These are phyloP conservation scores for Cryphonectria naterciae DNA, from an alignment of 2,329 filamentous ascomycete species.

Conservation along the genomic window DNA sequence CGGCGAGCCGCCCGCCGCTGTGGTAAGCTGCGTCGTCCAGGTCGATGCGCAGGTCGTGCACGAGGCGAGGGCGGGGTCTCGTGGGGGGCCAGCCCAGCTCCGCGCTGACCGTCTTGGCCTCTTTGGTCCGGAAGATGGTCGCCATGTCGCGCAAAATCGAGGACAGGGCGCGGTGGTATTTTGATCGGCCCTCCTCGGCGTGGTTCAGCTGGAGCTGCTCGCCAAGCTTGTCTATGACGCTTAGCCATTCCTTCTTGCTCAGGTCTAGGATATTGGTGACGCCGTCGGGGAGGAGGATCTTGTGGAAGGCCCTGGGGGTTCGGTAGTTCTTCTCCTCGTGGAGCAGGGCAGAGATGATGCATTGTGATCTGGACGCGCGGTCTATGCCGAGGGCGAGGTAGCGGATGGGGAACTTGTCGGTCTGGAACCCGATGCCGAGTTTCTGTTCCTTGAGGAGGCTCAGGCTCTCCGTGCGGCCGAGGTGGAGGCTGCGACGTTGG, in stretches of 20 bases:
- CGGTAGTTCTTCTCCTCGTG: background rate
- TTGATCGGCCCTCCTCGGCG: fast-evolving
- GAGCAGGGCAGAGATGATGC: constrained; percentile 50
- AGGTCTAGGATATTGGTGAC: constrained; percentile 37
- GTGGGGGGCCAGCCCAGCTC: constrained; percentile 35
- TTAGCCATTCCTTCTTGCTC: background rate
- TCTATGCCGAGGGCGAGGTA: constrained; percentile 69
- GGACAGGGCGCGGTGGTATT: constrained; percentile 40
- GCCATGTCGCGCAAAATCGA: constrained; percentile 58
- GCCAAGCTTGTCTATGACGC: constrained; percentile 36
- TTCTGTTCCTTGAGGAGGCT: constrained; percentile 42
- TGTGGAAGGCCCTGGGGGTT: constrained; percentile 34
- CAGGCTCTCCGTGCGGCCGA: constrained; percentile 3
- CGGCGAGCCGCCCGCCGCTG: constrained; percentile 43
- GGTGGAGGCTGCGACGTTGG: constrained; percentile 24
- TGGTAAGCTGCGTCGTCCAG: constrained; percentile 52
- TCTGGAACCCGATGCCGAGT: constrained; percentile 46
- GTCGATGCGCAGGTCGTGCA: constrained; percentile 35
- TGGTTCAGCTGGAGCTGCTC: constrained; percentile 53
- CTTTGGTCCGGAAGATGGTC: constrained; percentile 50
- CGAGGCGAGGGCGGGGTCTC: constrained; percentile 13
- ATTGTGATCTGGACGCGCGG: constrained; percentile 63
- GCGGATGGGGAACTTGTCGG: constrained; percentile 44
- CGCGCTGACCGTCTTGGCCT: constrained; percentile 52
- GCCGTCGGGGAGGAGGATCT: constrained; percentile 36